Base-by-base conservation (phyloP, 2,329 filamentous ascomycete genomes). In the Cephalotrichum gorgonifer region DNA sequence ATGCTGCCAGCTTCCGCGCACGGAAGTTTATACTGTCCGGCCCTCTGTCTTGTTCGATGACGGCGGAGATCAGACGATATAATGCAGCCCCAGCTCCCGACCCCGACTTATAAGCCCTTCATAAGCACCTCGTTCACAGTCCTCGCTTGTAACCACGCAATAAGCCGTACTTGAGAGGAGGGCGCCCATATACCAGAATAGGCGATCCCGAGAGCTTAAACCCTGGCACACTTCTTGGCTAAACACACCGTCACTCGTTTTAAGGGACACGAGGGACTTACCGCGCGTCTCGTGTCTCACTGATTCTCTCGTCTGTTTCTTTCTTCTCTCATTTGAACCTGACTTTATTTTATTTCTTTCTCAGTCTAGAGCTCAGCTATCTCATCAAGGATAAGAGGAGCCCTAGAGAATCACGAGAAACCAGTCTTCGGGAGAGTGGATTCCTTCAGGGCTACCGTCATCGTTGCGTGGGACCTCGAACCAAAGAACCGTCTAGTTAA, bases 171-270 rank as follows among this genome's bases (percentile, higher is more conserved):
- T 43, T 31, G 20, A 43, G 46, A 30, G n/a, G 33, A 48, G 31
- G 30, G 54, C 58, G n/a, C n/a, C 58, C 60, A 56, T 57, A 61
- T 60, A 57, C 57, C 55, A 56, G 55, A 51, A 56, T 47, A 49
- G 53, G 54, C 56, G 57, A 62, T 64, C 60, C 58, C 57, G 49
- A 53, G 49, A 56, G 54, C 53, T 54, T 52, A 53, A 52, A 50
- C 43, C 31, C 38, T 43, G 44, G 44, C 26, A 31, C 17, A n/a
- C 17, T 23, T 17, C 46, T 43, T 43, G 38, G 20, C 22, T 25
- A 33, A 41, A 43, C 46, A 31, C 46, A 31, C 28, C 22, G 17
- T 39, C 35, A 39, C 35, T 39, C 35, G 35, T 39, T 22, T 39
- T 20, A 20, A 20, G 17, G 35, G n/a, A 4, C 30, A 39, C 35